phyloP scores from a whole-genome alignment of 2,329 filamentous ascomycete species.

The Verticillium dahliae region DNA sequence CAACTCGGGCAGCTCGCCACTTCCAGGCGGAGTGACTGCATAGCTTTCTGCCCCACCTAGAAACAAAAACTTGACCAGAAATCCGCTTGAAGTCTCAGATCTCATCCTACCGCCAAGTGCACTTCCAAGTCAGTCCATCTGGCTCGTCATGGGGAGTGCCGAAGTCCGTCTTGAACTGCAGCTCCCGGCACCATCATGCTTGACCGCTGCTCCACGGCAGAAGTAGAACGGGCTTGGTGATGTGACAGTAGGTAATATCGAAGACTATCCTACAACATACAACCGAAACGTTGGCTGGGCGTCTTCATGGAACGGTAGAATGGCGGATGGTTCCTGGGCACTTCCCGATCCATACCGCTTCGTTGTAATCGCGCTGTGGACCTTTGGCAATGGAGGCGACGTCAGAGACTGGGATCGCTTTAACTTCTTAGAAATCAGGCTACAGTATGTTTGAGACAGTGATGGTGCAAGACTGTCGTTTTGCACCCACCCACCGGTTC shows the following conservation, averaged over 20 bases:
- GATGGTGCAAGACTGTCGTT: not conserved
- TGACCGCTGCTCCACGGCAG: not conserved
- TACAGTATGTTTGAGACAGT: constrained; percentile 27
- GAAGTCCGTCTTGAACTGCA: constrained; percentile 7
- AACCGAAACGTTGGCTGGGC: constrained; percentile 4
- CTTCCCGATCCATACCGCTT: constrained; percentile 44
- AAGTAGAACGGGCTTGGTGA: constrained; percentile 4
- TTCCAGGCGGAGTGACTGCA: constrained; percentile 6
- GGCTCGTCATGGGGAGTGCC: constrained; percentile 10
- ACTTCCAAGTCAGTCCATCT: constrained; percentile 5
- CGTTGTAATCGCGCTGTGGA: constrained; percentile 12
- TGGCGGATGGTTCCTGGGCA: constrained; percentile 39
- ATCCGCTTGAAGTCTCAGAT: not conserved
- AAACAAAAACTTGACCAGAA: constrained; percentile 3
- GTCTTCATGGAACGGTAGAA: constrained; percentile 35
- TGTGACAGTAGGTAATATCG: constrained; percentile 3
- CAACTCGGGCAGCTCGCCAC: not conserved
- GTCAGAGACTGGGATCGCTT: constrained; percentile 16
- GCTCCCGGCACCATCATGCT: not conserved
- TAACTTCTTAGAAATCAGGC: constrained; percentile 33
- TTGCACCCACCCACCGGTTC: no score
- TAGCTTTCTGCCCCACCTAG: constrained; percentile 2
- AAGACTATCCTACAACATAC: constrained; percentile 4
- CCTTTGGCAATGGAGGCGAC: constrained; percentile 7
- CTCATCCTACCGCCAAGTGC: constrained; percentile 1